Base-by-base conservation (phyloP, 495 filamentous ascomycete species). In the Ascodesmis nigricans region DNA sequence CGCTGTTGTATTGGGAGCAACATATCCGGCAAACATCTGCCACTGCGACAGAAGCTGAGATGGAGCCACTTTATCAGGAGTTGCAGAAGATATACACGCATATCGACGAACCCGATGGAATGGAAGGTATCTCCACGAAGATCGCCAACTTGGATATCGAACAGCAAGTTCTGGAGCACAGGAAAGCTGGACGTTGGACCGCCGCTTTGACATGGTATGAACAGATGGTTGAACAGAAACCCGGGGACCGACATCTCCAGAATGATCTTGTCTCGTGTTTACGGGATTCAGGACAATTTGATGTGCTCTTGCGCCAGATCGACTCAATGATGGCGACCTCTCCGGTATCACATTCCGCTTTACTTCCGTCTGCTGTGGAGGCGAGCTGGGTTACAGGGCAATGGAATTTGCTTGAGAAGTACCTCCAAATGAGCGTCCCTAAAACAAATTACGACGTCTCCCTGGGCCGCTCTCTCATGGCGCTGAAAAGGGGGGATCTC, bases 131-230 rank as follows among this genome's bases (percentile, higher is more conserved):
- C 30, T 92, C 84, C 6, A 69, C 75, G 3, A 71, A 87, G 48
- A 54, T 93, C 16, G 71, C 75, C 32, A 69, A 74, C 6, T 59
- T 93, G 13, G 73, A 82, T 38, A 67, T 91, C 34, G 78, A 92
- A 29, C 83, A 93, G 47, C 83, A 99, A 45, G 69, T 91, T 21
- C 60, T 92, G 33, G 81, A 83, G 43, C 82, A 95, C 52, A 68
- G 73, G 22, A 93, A 90, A 49, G 77, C 80, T 22, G 84, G 82
- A n/a, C 66, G 83, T 50, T 99, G 83, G 87, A 78, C 78, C n/a
- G 80, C 87, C 31, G 90, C 79, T 27, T 84, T 93, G 57, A 87
- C 76, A 44, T 99, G 87, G 87, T 95, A 95, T 54, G 82, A 95
- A 50, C 63, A 90, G 22, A 69, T 75, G 39, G 65, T 91, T 23